Evolutionary conservation across 2,329 filamentous ascomycete species (phyloP).

Genomic region (Huntiella bhutanensis): DNA sequence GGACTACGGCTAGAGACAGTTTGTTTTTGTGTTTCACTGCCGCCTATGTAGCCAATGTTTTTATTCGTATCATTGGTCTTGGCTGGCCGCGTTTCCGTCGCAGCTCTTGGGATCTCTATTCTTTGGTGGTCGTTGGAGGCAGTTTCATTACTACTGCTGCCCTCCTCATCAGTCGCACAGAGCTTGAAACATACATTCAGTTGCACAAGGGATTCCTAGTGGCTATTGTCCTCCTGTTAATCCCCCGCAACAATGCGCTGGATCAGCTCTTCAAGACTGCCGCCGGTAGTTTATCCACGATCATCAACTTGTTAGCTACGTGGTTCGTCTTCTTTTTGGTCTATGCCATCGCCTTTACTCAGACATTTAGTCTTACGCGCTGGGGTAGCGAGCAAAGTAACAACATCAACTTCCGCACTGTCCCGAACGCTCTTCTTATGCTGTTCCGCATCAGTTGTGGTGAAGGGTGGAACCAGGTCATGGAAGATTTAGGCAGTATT

Average conservation of each 20-base stretch:
- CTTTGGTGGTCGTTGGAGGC: conserved; percentile 58
- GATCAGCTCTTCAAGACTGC: conserved; percentile 98
- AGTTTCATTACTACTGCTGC: conserved; percentile 65
- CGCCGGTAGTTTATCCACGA: conserved; percentile 76
- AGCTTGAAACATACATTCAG: conserved; percentile 48
- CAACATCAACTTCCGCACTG: conserved; percentile 82
- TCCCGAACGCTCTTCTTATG: conserved; percentile 82
- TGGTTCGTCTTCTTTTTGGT: conserved; percentile 96
- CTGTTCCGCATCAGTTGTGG: conserved; percentile 86
- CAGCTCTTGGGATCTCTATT: conserved; percentile 92
- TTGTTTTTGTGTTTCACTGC: conserved; percentile 68
- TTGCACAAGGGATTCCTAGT: conserved; percentile 91
- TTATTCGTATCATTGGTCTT: conserved; percentile 68
- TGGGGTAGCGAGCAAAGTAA: conserved; percentile 55
- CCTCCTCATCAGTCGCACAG: conserved; percentile 44
- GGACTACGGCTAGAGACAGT: conserved; percentile 52
- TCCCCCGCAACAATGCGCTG: conserved; percentile 87
- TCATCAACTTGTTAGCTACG: conserved; percentile 79
- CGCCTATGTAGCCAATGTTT: conserved; percentile 65
- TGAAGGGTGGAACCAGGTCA: conserved; percentile 90
- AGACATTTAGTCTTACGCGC: conserved; percentile 84
- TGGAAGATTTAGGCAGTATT: conserved; percentile 84
- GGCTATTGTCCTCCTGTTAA: conserved; percentile 71
- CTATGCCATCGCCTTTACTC: conserved; percentile 88
- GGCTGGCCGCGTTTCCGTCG: conserved; percentile 82